Evolutionary conservation across 2,329 filamentous ascomycete genomes (phyloP), one percentile per base, ranked within the genome.

Genomic region (Beauveria brongniartii): DNA sequence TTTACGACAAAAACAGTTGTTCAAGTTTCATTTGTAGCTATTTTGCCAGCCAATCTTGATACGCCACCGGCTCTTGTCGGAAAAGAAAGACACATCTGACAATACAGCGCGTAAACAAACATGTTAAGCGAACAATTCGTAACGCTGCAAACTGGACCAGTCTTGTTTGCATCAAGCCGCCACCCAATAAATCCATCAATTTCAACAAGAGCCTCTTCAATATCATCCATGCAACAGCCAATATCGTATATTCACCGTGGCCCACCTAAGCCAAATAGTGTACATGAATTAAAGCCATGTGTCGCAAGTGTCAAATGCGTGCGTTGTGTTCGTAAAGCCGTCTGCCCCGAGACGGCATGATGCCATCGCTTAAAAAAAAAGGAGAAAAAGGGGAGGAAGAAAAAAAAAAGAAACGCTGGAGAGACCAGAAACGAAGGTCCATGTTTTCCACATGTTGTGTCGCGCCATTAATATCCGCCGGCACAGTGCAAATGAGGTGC

Each of bases 261-360:
- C 44, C 51, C 18, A 55, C 30, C 24, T 16, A 20, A 41, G 50
- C 41, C 51, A 40, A 41, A 50, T 55, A 61, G 59, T 61, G 43
- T 61, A 61, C 59, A 61, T 61, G 52, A 61, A 61, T 18, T 18
- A n/a, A 55, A 61, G 41, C 52, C 51, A 61, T 61, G 59, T 61
- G 51, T 61, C n/a, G 22, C 28, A 46, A 22, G 28, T 16, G 40
- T 43, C 14, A 34, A 28, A 22, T 47, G 24, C 18, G 55, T 48
- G 37, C 10, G 47, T 52, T 53, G 52, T 59, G 56, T 48, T 53
- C 40, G 56, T 58, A 28, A 59, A 58, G 37, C 56, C 56, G 56
- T 59, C 56, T 52, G 34, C 46, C 47, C 46, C 37, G 56, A 59
- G 56, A 53, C 56, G 48, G 48, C 52, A 48, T 55, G 30, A 55